Conservation (phyloP, 768 basidiomycete genomes). For the Leccinum obscurum region DNA sequence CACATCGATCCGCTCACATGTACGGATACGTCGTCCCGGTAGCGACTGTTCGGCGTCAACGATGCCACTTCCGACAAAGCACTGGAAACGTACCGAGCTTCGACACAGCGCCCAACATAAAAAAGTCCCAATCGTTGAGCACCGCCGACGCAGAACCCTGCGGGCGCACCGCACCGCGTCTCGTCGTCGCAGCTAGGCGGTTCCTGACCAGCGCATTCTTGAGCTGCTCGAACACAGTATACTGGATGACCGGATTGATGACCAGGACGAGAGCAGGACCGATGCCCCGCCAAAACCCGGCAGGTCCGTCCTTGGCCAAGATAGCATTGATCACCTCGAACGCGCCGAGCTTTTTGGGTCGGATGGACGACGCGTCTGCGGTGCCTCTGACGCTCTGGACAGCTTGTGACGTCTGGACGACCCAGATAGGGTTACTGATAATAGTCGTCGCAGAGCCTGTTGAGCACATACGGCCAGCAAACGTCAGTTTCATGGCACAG, state of each 20-base stretch:
- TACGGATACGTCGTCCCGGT: conserved; percentile 71
- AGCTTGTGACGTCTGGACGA: conserved; percentile 89
- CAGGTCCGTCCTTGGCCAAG: conserved; percentile 64
- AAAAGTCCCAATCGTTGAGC: conserved; percentile 86
- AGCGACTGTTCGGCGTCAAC: conserved; percentile 37
- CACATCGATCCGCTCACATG: conserved; percentile 45
- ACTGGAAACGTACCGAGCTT: conserved; percentile 64
- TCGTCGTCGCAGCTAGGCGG: conserved; percentile 45
- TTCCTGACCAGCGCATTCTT: conserved; percentile 78
- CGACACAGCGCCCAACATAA: conserved; percentile 90
- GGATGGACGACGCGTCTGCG: not conserved
- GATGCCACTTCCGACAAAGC: not conserved
- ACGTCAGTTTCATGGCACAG: not conserved
- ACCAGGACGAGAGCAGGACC: conserved; percentile 93
- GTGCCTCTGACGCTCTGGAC: conserved; percentile 49
- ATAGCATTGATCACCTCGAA: conserved; percentile 69
- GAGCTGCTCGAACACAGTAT: conserved; percentile 92
- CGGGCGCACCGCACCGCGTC: conserved; percentile 46
- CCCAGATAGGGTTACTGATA: conserved; percentile 95
- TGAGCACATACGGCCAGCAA: not conserved
- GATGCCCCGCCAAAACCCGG: conserved; percentile 91
- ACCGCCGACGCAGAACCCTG: conserved; percentile 44
- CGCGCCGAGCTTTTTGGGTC: conserved; percentile 60
- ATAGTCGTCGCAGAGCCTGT: conserved; percentile 86
- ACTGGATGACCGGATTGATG: conserved; percentile 92